A percentile compares a stretch with the other conserved stretches of the same genome.
Conservation (phyloP, 2,329 filamentous ascomycete species). For the Byssoonygena ceratinophila region DNA sequence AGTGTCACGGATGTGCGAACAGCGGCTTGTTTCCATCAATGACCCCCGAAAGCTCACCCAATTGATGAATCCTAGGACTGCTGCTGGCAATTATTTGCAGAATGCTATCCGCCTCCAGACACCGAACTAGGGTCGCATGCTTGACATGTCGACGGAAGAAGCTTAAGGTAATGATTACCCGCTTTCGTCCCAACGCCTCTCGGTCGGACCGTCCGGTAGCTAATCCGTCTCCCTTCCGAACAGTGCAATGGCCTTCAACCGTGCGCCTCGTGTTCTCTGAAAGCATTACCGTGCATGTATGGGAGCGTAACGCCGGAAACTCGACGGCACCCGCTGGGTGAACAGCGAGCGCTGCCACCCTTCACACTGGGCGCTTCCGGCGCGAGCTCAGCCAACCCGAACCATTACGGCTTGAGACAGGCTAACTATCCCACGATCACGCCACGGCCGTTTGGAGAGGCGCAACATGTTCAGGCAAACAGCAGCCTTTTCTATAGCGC, state of each 20-base stretch:
- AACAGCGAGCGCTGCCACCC: slow-evolving; percentile 6
- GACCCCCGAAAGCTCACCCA: neutral
- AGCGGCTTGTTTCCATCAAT: neutral
- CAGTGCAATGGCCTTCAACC: slow-evolving; percentile 12
- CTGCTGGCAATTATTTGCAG: neutral
- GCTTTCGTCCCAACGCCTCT: too few species aligned
- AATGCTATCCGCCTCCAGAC: slow-evolving; percentile 4
- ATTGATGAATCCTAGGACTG: neutral
- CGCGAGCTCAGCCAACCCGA: neutral
- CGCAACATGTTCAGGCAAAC: neutral
- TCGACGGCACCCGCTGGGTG: neutral
- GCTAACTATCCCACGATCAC: neutral
- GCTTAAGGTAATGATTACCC: slow-evolving; percentile 1
- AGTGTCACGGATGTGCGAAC: neutral
- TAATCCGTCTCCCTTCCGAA: neutral
- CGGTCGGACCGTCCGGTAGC: neutral
- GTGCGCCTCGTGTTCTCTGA: slow-evolving; percentile 4
- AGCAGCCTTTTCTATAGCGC: slow-evolving; percentile 3
- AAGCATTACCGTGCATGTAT: slow-evolving; percentile 1
- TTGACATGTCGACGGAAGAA: slow-evolving; percentile 10
- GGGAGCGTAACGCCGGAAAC: neutral
- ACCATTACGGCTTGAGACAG: neutral
- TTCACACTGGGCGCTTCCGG: neutral
- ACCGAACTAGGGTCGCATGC: slow-evolving; percentile 8
- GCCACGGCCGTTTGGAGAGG: neutral